Evolutionary conservation across 2,329 filamentous ascomycete genomes (phyloP).

Genomic region (Hymenoscyphus scutula): DNA sequence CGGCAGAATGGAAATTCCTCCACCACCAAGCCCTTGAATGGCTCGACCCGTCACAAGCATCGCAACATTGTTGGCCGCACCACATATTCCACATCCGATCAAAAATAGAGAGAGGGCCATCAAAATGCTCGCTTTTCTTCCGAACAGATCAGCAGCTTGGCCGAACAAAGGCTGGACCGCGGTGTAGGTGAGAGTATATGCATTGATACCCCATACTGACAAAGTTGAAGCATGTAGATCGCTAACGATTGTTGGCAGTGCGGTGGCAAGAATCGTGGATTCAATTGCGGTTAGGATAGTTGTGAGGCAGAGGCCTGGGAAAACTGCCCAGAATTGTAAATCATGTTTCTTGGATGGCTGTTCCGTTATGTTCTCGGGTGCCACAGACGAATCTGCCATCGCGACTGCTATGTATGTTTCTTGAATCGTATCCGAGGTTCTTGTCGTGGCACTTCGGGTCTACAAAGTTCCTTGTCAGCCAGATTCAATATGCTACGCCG

Average conservation of each 20-base stretch:
- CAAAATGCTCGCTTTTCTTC: slow-evolving; percentile 61
- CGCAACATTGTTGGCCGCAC: slow-evolving; percentile 53
- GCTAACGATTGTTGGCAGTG: slow-evolving; percentile 40
- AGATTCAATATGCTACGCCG: too few species aligned
- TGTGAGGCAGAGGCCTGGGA: slow-evolving; percentile 1
- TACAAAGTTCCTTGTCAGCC: too few species aligned
- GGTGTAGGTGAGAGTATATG: slow-evolving; percentile 47
- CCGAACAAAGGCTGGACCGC: slow-evolving; percentile 45
- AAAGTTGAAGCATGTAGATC: slow-evolving; percentile 43
- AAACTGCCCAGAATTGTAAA: neutral
- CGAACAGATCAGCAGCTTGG: slow-evolving; percentile 65
- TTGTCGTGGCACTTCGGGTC: too few species aligned
- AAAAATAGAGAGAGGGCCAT: slow-evolving; percentile 62
- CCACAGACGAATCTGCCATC: neutral
- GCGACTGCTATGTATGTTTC: neutral
- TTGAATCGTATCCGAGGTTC: neutral
- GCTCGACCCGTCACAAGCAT: slow-evolving; percentile 62
- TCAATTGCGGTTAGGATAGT: neutral
- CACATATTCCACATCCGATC: slow-evolving; percentile 59
- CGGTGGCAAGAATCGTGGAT: slow-evolving; percentile 39
- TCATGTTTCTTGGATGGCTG: neutral
- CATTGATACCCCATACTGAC: slow-evolving; percentile 54
- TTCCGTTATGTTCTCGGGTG: neutral
- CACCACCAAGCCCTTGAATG: slow-evolving; percentile 62
- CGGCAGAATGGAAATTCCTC: slow-evolving; percentile 60